A percentile compares a stretch with the other conserved stretches of the same genome.
Conservation (phyloP, 2,329 filamentous ascomycete genomes). For the Colletotrichum liriopes region DNA sequence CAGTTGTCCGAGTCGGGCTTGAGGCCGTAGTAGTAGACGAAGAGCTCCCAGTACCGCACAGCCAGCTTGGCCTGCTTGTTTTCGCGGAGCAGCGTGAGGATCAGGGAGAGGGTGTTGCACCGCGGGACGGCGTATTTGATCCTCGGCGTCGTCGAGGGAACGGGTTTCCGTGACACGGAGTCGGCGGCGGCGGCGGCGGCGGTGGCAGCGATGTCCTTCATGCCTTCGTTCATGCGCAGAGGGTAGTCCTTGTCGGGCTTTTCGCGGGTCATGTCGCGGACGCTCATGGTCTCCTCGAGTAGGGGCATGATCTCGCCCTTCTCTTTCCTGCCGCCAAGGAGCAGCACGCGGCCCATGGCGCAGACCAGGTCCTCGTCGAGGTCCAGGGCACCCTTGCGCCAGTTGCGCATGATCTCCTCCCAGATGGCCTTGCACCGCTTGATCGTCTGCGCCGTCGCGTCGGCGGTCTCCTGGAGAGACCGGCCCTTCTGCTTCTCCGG, state of each 20-base stretch:
- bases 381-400: constrained; percentile 78
- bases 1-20: constrained; percentile 81
- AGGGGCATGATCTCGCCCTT: constrained; percentile 82
- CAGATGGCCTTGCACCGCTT: constrained; percentile 82
- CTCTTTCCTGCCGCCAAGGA: constrained; percentile 75
- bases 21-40: constrained; percentile 75
- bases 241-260: constrained; percentile 6
- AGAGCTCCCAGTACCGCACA: constrained; percentile 82
- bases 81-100: constrained; percentile 76
- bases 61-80: constrained; percentile 74
- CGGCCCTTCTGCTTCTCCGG: constrained; percentile 48
- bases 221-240: constrained; percentile 40
- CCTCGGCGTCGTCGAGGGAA: constrained; percentile 10
- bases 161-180: constrained; percentile 40
- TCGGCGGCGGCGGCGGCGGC: constrained; percentile 36
- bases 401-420: constrained; percentile 84
- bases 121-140: constrained; percentile 61
- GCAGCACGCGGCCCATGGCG: constrained; percentile 85
- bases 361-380: constrained; percentile 86
- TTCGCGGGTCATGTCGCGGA: constrained; percentile 69
- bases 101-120: constrained; percentile 75
- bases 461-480: constrained; percentile 50
- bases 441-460: constrained; percentile 64
- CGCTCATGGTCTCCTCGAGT: constrained; percentile 85
- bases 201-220: constrained; percentile 46